A percentile compares a stretch with the other conserved stretches of the same genome.
Conservation (phyloP, 176 grass and related monocot genomes). For the Zoysia japonica region DNA sequence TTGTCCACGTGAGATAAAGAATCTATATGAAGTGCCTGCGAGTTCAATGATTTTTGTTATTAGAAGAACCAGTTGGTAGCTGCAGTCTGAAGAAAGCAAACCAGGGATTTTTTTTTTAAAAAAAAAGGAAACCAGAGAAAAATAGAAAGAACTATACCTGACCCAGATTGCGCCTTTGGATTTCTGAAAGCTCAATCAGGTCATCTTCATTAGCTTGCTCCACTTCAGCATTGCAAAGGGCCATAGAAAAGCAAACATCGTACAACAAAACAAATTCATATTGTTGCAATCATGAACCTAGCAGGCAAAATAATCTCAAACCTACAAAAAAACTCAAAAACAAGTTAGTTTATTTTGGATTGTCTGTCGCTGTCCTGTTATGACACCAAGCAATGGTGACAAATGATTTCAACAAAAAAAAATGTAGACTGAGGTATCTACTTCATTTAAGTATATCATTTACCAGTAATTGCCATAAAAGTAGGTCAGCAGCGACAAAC, state of each 20-base stretch:
- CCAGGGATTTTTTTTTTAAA: neutral
- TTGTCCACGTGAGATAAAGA: slow-evolving; percentile 73
- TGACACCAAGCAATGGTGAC: neutral
- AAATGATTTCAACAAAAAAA: slow-evolving; percentile 23
- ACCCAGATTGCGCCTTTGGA: slow-evolving; percentile 75
- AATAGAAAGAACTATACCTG: slow-evolving; percentile 58
- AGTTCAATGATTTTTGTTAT: slow-evolving; percentile 6
- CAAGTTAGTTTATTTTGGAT: neutral
- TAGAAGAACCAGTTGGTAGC: neutral
- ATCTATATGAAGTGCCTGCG: slow-evolving; percentile 71
- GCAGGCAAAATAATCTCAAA: neutral
- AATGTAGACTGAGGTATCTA: neutral
- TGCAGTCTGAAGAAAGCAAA: slow-evolving; percentile 1
- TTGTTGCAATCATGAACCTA: slow-evolving; percentile 22
- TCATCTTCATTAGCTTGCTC: slow-evolving; percentile 81
- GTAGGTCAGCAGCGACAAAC: slow-evolving; percentile 4
- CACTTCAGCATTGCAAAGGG: slow-evolving; percentile 73
- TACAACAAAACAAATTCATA: slow-evolving; percentile 40
- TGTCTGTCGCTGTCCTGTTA: neutral
- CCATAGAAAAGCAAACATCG: slow-evolving; percentile 78
- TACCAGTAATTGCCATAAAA: neutral
- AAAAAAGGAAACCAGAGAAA: slow-evolving; percentile 2
- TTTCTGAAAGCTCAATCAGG: slow-evolving; percentile 83
- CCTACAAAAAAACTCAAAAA: neutral
- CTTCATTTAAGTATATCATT: slow-evolving; percentile 12